Percentiles rank a stretch among this genome's conserved stretches.
phyloP scores from a whole-genome alignment of 2,329 filamentous ascomycete genomes.

The Ophidiomyces ophidiicola region DNA sequence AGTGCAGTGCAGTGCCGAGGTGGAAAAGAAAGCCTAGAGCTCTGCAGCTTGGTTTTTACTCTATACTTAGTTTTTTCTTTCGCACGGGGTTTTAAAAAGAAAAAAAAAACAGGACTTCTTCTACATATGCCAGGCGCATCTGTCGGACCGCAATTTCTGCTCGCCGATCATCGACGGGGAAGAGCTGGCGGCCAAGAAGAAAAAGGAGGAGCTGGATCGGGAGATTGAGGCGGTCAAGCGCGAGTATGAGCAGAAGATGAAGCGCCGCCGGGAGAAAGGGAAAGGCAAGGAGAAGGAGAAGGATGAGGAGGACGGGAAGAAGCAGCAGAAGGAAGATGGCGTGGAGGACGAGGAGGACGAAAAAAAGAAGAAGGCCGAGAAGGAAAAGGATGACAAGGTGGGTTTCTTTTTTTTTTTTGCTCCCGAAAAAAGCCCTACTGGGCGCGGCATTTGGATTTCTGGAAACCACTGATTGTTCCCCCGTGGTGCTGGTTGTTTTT shows the following conservation, averaged over 20 bases:
- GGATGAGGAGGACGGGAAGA: slow-evolving; percentile 29
- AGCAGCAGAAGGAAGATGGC: slow-evolving; percentile 22
- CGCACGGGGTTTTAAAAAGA: not conserved
- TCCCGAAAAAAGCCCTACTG: too few species aligned
- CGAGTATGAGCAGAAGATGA: slow-evolving; percentile 64
- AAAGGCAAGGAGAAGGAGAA: slow-evolving; percentile 38
- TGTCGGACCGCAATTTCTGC: slow-evolving; percentile 74
- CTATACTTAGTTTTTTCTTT: not conserved
- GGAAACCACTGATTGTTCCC: not conserved
- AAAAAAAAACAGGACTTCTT: slow-evolving; percentile 60
- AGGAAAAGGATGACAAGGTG: slow-evolving; percentile 45
- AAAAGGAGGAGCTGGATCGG: slow-evolving; percentile 33
- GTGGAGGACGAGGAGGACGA: slow-evolving; percentile 44
- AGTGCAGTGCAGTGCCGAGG: not conserved
- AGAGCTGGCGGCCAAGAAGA: slow-evolving; percentile 31
- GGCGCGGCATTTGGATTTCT: not conserved
- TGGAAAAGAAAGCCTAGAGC: too few species aligned
- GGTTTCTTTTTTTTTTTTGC: not conserved
- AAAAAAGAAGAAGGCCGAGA: slow-evolving; percentile 31
- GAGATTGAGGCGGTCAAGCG: slow-evolving; percentile 38
- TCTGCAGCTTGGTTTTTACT: not conserved
- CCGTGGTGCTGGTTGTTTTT: not conserved
- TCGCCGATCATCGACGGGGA: slow-evolving; percentile 40
- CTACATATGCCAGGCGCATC: slow-evolving; percentile 71
- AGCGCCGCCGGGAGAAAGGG: slow-evolving; percentile 53